These are phyloP conservation scores for Pilasporangium apinafurcum DNA, from an alignment of 352 stramenopile genomes.

Conservation along the genomic window DNA sequence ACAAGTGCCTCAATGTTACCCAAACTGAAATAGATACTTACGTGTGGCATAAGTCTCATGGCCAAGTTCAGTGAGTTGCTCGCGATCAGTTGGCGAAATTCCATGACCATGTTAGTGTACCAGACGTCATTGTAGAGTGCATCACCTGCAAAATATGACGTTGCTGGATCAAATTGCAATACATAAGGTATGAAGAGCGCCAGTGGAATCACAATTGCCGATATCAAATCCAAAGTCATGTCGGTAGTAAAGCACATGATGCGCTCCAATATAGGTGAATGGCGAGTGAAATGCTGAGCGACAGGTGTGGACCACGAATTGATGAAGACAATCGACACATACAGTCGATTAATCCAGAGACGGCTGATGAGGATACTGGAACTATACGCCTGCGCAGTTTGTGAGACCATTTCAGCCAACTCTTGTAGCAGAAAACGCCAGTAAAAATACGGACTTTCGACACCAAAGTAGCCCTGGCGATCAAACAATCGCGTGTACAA, in stretches of 20 bases:
- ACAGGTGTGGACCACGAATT: conserved; percentile 22
- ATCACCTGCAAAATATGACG: too few relatives aligned
- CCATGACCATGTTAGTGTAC: conserved; percentile 1
- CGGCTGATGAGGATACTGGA: conserved; percentile 6
- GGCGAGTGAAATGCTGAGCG: conserved; percentile 8
- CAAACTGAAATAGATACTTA: too few relatives aligned
- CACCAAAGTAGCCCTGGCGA: conserved; percentile 3
- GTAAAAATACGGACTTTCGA: conserved; percentile 12
- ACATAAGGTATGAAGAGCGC: conserved; percentile 10
- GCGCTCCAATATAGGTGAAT: conserved; percentile 6
- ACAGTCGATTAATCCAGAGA: conserved; percentile 16
- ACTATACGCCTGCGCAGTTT: conserved; percentile 10
- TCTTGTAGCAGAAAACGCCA: conserved; percentile 9
- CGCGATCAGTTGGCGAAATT: neutral
- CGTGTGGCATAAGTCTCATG: too few relatives aligned
- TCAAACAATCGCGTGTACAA: neutral
- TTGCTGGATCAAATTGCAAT: neutral
- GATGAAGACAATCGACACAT: conserved; percentile 4
- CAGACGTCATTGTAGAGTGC: conserved; percentile 3
- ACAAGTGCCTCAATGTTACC: too few relatives aligned
- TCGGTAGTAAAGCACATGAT: conserved; percentile 10
- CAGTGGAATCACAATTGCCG: conserved; percentile 6
- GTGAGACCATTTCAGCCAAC: conserved; percentile 13
- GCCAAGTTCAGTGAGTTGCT: too few relatives aligned
- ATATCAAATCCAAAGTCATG: conserved; percentile 6